Conservation (phyloP, 1,139 yeast genomes). For the Kurtzmaniella natalensis region DNA sequence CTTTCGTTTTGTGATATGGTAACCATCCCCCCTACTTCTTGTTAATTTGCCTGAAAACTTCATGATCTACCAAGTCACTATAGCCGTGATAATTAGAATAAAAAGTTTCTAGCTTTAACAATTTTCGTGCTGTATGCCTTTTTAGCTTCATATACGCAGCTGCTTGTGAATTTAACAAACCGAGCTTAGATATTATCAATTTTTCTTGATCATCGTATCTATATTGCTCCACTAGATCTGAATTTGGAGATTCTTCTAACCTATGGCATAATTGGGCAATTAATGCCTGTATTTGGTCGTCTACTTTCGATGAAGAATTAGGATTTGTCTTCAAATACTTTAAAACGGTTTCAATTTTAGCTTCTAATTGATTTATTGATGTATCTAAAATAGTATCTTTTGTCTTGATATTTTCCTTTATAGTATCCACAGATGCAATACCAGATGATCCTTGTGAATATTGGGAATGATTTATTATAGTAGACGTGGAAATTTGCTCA, state of each 20-base stretch:
- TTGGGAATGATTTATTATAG: conserved; percentile 21
- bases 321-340: conserved; percentile 14
- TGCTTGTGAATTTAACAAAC: conserved; percentile 28
- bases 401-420: not conserved
- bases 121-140: conserved; percentile 12
- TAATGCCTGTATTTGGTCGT: conserved; percentile 18
- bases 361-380: conserved; percentile 20
- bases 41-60: too few relatives aligned
- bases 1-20: too few relatives aligned
- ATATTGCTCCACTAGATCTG: not conserved
- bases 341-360: conserved; percentile 18
- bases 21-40: too few relatives aligned
- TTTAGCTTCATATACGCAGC: conserved; percentile 21
- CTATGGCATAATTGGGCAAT: conserved; percentile 25
- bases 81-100: too few relatives aligned
- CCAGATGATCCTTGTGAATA: conserved; percentile 10
- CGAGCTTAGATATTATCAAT: conserved; percentile 14
- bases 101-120: too few relatives aligned
- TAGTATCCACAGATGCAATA: not conserved
- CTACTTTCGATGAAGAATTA: conserved; percentile 9
- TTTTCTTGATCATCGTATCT: conserved; percentile 10
- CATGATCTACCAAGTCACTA: too few relatives aligned
- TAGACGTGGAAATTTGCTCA: conserved; percentile 25
- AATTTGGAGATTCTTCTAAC: conserved; percentile 7
- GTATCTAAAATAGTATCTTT: conserved; percentile 8